phyloP scores from a whole-genome alignment of 2,329 filamentous ascomycete genomes.

The Macroventuria anomochaeta region DNA sequence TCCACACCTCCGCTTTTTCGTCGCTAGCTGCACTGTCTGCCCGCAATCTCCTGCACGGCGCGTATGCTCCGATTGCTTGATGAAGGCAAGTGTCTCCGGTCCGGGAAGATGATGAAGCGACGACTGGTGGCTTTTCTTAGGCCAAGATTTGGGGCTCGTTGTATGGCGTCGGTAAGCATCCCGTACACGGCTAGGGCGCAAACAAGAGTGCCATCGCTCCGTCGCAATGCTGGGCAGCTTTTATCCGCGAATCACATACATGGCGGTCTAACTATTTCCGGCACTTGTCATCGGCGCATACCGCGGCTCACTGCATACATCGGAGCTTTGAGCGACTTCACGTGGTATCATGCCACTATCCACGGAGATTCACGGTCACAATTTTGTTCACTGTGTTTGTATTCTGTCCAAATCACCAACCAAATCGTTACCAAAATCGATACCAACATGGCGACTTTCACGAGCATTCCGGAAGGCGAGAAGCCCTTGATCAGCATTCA shows the following conservation, averaged over 20 bases:
- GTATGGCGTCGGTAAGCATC: constrained; percentile 8
- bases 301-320: constrained; percentile 8
- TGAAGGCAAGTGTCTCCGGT: not conserved
- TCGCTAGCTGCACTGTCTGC: constrained; percentile 5
- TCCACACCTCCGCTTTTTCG: constrained; percentile 19
- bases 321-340: constrained; percentile 20
- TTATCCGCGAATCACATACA: constrained; percentile 11
- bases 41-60: constrained; percentile 7
- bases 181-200: constrained; percentile 4
- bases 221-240: constrained; percentile 6
- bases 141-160: not conserved
- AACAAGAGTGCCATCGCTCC: constrained; percentile 4
- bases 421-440: not conserved
- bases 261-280: not conserved
- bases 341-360: constrained; percentile 13
- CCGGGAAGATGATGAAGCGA: constrained; percentile 16
- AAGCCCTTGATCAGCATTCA: constrained; percentile 71
- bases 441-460: constrained; percentile 72
- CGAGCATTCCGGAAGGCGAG: constrained; percentile 67
- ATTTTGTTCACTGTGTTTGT: not conserved
- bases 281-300: constrained; percentile 8
- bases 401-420: constrained; percentile 2
- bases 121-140: constrained; percentile 14
- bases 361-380: constrained; percentile 1
- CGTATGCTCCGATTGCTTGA: constrained; percentile 2